A percentile compares a stretch with the other conserved stretches of the same genome.
These are phyloP conservation scores for Pezicula rhizophila DNA, from an alignment of 2,329 filamentous ascomycete species.

Conservation along the genomic window DNA sequence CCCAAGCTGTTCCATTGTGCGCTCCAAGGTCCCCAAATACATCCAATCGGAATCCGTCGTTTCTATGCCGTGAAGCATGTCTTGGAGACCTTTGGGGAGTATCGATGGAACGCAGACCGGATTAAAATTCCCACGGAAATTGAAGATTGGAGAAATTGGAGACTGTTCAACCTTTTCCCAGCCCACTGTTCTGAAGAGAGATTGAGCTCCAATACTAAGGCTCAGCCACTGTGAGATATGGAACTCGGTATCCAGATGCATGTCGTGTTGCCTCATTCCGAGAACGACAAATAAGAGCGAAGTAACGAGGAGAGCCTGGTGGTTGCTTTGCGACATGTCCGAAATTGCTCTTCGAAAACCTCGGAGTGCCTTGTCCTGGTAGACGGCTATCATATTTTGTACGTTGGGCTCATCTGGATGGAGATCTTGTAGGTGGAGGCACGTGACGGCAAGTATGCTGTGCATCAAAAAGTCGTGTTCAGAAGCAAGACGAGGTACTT, in stretches of 20 bases:
- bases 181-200: background rate
- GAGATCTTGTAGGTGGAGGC: background rate
- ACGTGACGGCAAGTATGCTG: background rate
- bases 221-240: background rate
- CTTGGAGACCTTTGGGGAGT: background rate
- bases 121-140: background rate
- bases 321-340: background rate
- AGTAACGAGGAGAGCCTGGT: background rate
- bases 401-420: background rate
- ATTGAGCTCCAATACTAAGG: background rate
- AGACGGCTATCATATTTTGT: background rate
- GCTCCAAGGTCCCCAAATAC: background rate
- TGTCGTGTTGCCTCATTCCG: background rate
- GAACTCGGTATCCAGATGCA: background rate
- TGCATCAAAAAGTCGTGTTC: background rate
- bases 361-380: background rate
- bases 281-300: background rate
- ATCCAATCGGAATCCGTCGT: background rate
- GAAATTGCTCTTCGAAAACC: background rate
- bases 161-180: background rate
- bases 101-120: background rate
- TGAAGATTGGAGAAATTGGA: conserved; percentile 1
- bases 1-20: background rate
- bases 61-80: background rate
- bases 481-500: background rate